Evolutionary conservation across 768 basidiomycete species (phyloP).

Genomic region (Amylocystis lapponica): DNA sequence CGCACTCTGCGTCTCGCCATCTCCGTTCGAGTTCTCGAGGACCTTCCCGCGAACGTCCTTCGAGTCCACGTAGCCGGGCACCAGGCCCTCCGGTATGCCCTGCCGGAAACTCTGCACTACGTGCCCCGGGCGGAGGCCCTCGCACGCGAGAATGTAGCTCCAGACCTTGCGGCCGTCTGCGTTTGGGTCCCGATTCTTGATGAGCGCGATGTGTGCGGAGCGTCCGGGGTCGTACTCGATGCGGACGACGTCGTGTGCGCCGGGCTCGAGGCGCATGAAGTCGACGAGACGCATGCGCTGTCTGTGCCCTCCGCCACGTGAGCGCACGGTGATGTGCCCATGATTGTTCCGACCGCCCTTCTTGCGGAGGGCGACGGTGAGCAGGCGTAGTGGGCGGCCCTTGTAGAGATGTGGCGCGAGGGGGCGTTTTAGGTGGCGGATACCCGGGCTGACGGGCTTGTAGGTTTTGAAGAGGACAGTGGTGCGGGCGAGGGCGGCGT

Average conservation of each 20-base stretch:
- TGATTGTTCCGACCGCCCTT: slow-evolving; percentile 82
- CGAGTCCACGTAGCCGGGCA: slow-evolving; percentile 38
- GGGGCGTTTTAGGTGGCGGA: slow-evolving; percentile 84
- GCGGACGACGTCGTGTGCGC: slow-evolving; percentile 83
- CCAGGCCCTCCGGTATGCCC: slow-evolving; percentile 74
- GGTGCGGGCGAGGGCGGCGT: slow-evolving; percentile 43
- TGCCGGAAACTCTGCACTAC: slow-evolving; percentile 79
- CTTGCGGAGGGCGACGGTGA: slow-evolving; percentile 78
- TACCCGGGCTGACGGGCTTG: slow-evolving; percentile 80
- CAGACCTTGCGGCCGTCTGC: slow-evolving; percentile 55
- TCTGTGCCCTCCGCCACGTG: slow-evolving; percentile 87
- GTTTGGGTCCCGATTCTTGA: slow-evolving; percentile 54
- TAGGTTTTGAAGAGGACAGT: slow-evolving; percentile 76
- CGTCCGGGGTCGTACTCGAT: slow-evolving; percentile 97
- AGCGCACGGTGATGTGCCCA: slow-evolving; percentile 84
- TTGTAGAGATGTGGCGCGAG: slow-evolving; percentile 77
- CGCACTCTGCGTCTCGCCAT: slow-evolving; percentile 18
- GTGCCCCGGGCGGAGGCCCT: slow-evolving; percentile 85
- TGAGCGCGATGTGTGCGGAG: slow-evolving; percentile 89
- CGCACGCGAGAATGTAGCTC: slow-evolving; percentile 91
- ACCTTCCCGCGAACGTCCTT: slow-evolving; percentile 20
- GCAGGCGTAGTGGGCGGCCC: slow-evolving; percentile 76
- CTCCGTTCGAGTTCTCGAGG: slow-evolving; percentile 15
- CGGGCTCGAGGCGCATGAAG: slow-evolving; percentile 72
- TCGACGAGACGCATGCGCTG: slow-evolving; percentile 84